A percentile compares a stretch with the other conserved stretches of the same genome.
phyloP scores from a whole-genome alignment of 768 basidiomycete species.

The Kwoniella shandongensis region DNA sequence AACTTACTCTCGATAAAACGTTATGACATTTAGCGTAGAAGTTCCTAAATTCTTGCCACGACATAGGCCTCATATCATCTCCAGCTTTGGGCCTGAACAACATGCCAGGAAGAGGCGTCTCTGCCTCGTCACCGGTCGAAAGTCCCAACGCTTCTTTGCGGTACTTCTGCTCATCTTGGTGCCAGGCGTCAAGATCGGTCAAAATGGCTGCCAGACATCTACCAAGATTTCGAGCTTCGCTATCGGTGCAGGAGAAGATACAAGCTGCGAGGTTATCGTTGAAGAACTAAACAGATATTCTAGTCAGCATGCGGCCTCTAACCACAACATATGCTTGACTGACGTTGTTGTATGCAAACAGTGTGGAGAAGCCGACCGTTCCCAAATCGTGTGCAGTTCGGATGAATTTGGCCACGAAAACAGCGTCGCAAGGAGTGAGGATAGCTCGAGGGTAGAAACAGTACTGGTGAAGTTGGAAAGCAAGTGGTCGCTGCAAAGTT shows the following conservation, averaged over 20 bases:
- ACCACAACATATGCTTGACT: constrained; percentile 16
- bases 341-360: constrained; percentile 81
- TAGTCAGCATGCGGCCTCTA: neutral
- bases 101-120: constrained; percentile 69
- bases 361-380: constrained; percentile 83
- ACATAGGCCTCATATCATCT: constrained; percentile 56
- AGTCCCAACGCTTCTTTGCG: constrained; percentile 66
- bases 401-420: constrained; percentile 88
- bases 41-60: constrained; percentile 69
- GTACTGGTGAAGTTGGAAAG: constrained; percentile 62
- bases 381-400: constrained; percentile 81
- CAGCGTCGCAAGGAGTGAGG: constrained; percentile 94
- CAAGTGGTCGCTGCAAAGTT: constrained; percentile 17
- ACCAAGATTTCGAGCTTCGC: constrained; percentile 95
- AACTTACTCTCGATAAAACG: constrained; percentile 67
- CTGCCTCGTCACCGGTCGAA: constrained; percentile 55
- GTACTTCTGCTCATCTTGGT: constrained; percentile 62
- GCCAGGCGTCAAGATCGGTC: constrained; percentile 76
- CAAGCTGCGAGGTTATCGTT: constrained; percentile 79
- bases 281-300: constrained; percentile 66
- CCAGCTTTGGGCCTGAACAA: constrained; percentile 56
- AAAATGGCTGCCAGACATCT: constrained; percentile 82
- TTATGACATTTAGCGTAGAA: constrained; percentile 82
- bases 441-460: constrained; percentile 90
- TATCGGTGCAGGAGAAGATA: constrained; percentile 90